phyloP scores from a whole-genome alignment of 2,329 filamentous ascomycete genomes.

The Ophiostoma montium region DNA sequence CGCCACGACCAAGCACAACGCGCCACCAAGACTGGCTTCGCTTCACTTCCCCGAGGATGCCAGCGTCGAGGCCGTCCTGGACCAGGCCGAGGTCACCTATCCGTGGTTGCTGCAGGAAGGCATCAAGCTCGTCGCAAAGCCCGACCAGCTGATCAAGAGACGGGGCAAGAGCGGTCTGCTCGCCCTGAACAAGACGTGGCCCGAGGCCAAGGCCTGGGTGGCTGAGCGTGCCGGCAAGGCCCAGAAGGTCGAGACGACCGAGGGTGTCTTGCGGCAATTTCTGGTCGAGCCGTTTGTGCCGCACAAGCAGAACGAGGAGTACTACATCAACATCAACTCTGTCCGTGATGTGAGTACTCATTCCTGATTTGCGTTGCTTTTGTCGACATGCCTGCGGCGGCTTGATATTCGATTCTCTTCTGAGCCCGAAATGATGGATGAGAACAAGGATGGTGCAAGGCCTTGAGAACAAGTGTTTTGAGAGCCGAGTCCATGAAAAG shows the following conservation, averaged over 20 bases:
- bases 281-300: constrained; percentile 97
- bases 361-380: background rate
- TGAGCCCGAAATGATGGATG: background rate
- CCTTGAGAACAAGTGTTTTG: background rate
- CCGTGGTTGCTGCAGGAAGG: constrained; percentile 79
- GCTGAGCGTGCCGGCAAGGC: constrained; percentile 81
- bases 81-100: constrained; percentile 93
- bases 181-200: constrained; percentile 92
- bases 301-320: constrained; percentile 88
- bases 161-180: constrained; percentile 97
- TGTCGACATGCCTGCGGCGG: background rate
- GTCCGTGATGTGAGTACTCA: constrained; percentile 80
- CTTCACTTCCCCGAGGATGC: constrained; percentile 87
- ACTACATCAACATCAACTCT: constrained; percentile 99
- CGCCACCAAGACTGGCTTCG: constrained; percentile 77
- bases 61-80: constrained; percentile 67
- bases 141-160: constrained; percentile 99
- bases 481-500: background rate
- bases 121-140: constrained; percentile 95
- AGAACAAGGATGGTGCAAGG: background rate
- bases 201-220: constrained; percentile 88
- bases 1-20: constrained; percentile 72
- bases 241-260: constrained; percentile 83
- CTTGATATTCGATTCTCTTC: too few species aligned
- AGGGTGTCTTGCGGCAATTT: constrained; percentile 84